Evolutionary conservation across 2,329 filamentous ascomycete species (phyloP).

Genomic region (Pyrenochaeta sp.): DNA sequence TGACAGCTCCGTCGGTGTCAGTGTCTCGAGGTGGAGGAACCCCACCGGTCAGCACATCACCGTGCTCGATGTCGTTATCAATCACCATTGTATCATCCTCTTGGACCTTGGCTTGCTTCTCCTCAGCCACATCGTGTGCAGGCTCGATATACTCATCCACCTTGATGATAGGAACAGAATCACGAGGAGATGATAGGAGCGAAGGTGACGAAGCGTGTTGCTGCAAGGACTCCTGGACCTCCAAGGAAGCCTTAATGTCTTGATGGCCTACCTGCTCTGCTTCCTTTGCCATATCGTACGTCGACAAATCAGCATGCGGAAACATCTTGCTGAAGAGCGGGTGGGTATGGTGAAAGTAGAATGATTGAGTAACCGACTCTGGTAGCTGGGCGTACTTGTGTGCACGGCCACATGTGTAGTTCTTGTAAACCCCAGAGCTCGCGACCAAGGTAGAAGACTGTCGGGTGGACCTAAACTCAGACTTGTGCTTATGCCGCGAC

Average conservation of each 20-base stretch:
- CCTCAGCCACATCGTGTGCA: neutral
- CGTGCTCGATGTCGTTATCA: neutral
- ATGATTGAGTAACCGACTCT: slow-evolving; percentile 1
- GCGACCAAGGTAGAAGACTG: neutral
- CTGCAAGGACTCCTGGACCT: neutral
- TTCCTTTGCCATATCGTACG: neutral
- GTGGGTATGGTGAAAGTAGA: slow-evolving; percentile 14
- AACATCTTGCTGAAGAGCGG: neutral
- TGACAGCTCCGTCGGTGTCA: neutral
- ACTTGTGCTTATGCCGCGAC: neutral
- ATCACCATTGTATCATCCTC: neutral
- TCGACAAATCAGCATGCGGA: neutral
- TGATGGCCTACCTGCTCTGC: neutral
- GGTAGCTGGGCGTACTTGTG: slow-evolving; percentile 1
- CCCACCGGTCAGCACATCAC: neutral
- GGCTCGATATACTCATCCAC: neutral
- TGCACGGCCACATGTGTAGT: neutral
- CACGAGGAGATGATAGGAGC: neutral
- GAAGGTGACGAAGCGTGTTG: neutral
- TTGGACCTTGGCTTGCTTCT: neutral
- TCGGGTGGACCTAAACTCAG: neutral
- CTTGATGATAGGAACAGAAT: neutral
- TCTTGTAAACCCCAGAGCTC: neutral
- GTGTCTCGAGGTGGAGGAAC: neutral
- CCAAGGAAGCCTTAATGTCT: neutral